Base-by-base conservation (phyloP, 345 rosid species). In the Eucalyptus sideroxylon region DNA sequence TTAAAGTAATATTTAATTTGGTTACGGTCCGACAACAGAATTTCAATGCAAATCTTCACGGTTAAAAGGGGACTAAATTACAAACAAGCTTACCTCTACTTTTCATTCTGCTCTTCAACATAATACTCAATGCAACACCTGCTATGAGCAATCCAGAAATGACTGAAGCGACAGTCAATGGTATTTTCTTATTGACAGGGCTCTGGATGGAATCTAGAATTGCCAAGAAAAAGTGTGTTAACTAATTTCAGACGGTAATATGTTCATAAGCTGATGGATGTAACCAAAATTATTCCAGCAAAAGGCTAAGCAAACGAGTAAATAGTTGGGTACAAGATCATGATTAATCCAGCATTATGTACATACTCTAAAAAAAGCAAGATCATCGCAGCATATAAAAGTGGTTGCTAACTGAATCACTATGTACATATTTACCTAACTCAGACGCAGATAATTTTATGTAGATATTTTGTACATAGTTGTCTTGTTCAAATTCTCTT, bases 401-500 rank as follows among this genome's bases (percentile, higher is more conserved):
- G 11, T 9, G 30, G 11, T 56, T 56, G 62, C 11, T 56, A 56
- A 56, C 30, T 56, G 6, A 56, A 56, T 24, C 62, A 10, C 30
- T 24, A 24, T 11, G 72, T 30, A 14, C 72, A 62, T 27, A 62
- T 12, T 8, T 89, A 92, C 94, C 92, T 87, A 89, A 13, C 45
- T 89, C 87, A 37, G 92, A 90, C 7, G 89, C 89, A 55, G 87
- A 44, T 55, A 92, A 34, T 34, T 90, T 60, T 31, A 91, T 59
- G 34, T 89, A 90, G 42, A 93, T 15, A 59, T 93, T 91, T 47
- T 91, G 93, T 67, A 90, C 92, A 14, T 56, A 50, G 14, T 69
- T 37, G 6, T 51, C 9, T 27, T 45, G 34, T 6, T 30, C 34
- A 13, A 11, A 67, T 37, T 53, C 49, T 87, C 89, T 93, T 3